These are phyloP conservation scores for Mortierella alpina DNA, from an alignment of 192 early-diverging fungal genomes.

Conservation along the genomic window DNA sequence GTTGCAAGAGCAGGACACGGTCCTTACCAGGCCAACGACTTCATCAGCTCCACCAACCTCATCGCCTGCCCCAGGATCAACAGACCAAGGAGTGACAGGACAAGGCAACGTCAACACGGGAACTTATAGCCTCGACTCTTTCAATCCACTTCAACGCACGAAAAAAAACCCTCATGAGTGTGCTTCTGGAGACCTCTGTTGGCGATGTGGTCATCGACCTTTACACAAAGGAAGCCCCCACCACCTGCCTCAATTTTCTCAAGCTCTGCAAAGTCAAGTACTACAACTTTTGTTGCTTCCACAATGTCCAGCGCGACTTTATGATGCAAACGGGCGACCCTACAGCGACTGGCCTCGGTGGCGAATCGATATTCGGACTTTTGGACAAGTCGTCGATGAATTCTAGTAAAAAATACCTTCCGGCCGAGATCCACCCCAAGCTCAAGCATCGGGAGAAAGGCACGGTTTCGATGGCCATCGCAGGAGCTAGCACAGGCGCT, in stretches of 20 bases:
- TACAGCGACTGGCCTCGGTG: conserved; percentile 75
- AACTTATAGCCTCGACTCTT: neutral
- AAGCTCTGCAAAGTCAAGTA: conserved; percentile 92
- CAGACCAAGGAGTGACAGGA: neutral
- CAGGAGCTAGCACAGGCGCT: conserved; percentile 50
- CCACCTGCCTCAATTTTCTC: conserved; percentile 81
- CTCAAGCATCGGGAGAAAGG: conserved; percentile 82
- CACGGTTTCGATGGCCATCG: conserved; percentile 81
- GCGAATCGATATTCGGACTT: conserved; percentile 77
- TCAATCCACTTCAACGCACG: no score
- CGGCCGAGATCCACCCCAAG: conserved; percentile 82
- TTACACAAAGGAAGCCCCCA: conserved; percentile 75
- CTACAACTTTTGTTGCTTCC: conserved; percentile 86
- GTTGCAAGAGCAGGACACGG: no score
- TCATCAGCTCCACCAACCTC: no score
- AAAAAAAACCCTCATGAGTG: conserved; percentile 51
- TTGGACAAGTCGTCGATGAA: conserved; percentile 36
- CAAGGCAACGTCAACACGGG: neutral
- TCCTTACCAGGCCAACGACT: no score
- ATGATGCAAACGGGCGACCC: conserved; percentile 84
- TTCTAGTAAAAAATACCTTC: conserved; percentile 69
- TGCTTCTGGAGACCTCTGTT: conserved; percentile 89
- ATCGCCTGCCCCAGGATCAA: no score
- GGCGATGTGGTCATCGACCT: conserved; percentile 93
- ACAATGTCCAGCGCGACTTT: conserved; percentile 85